A percentile compares a stretch with the other conserved stretches of the same genome.
Conservation (phyloP, 306 rosid genomes). For the Carpinus fangiana region DNA sequence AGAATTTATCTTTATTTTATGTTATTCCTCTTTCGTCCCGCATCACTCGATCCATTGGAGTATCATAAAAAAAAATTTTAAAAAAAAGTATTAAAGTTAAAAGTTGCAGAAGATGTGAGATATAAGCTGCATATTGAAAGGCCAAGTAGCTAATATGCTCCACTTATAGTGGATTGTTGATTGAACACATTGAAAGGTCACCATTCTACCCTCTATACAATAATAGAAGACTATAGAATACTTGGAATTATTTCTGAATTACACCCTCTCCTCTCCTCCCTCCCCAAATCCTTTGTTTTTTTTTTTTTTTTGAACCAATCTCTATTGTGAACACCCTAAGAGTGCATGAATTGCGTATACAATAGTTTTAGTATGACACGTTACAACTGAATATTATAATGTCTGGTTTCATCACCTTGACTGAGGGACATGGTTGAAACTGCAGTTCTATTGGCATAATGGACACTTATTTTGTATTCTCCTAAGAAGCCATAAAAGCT, state of each 20-base stretch:
- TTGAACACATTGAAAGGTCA: neutral
- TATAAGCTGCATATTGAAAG: slow-evolving; percentile 11
- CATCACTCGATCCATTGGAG: too few relatives aligned
- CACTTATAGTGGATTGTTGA: neutral
- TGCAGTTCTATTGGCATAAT: slow-evolving; percentile 43
- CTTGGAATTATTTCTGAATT: neutral
- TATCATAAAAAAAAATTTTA: too few relatives aligned
- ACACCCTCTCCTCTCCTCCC: too few relatives aligned
- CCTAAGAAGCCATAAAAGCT: slow-evolving; percentile 90
- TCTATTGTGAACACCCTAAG: neutral
- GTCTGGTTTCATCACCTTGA: slow-evolving; percentile 68
- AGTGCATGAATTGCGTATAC: neutral
- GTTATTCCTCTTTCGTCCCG: too few relatives aligned
- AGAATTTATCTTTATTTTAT: too few relatives aligned
- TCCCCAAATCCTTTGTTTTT: too few relatives aligned
- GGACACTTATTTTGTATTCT: slow-evolving; percentile 51
- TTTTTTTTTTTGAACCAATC: neutral
- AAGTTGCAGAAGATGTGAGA: neutral
- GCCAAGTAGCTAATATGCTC: neutral
- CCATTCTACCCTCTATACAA: neutral
- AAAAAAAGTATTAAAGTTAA: neutral
- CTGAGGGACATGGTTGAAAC: slow-evolving; percentile 58
- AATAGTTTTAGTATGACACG: neutral
- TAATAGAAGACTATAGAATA: neutral
- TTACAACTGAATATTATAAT: slow-evolving; percentile 51